Evolutionary conservation across 305 asterid species (phyloP).

Genomic region (Salvia sclarea): DNA sequence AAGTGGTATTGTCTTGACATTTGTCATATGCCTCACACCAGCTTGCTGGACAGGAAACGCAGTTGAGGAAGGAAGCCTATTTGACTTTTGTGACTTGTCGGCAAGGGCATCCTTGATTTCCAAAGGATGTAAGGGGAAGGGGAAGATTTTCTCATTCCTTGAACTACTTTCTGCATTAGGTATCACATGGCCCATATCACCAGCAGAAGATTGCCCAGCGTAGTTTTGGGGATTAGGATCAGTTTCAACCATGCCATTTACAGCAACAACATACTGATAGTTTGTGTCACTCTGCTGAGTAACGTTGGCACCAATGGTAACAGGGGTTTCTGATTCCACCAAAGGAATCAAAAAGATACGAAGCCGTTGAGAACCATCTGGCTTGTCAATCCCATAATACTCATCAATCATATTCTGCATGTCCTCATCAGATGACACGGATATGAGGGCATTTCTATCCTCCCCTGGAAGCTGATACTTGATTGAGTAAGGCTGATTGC

Average conservation of each 20-base stretch:
- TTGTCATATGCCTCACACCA: slow-evolving; percentile 31
- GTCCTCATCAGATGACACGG: slow-evolving; percentile 74
- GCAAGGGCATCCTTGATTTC: slow-evolving; percentile 41
- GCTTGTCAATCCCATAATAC: slow-evolving; percentile 47
- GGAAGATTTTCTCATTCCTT: slow-evolving; percentile 37
- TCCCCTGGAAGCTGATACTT: slow-evolving; percentile 75
- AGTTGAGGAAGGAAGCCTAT: slow-evolving; percentile 37
- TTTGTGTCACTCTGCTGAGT: slow-evolving; percentile 48
- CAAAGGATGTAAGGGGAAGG: slow-evolving; percentile 39
- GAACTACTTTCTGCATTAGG: slow-evolving; percentile 40
- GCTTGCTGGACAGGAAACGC: slow-evolving; percentile 41
- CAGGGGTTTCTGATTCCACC: slow-evolving; percentile 53
- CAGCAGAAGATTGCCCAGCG: slow-evolving; percentile 36
- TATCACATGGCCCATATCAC: slow-evolving; percentile 42
- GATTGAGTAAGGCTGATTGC: slow-evolving; percentile 49
- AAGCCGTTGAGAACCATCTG: slow-evolving; percentile 59
- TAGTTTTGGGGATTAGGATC: slow-evolving; percentile 44
- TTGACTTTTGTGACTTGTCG: slow-evolving; percentile 39
- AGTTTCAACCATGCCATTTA: slow-evolving; percentile 55
- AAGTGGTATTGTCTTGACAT: slow-evolving; percentile 37
- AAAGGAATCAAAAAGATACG: slow-evolving; percentile 61
- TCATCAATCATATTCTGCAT: slow-evolving; percentile 75
- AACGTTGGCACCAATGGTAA: slow-evolving; percentile 38
- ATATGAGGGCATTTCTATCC: slow-evolving; percentile 73
- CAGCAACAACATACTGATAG: slow-evolving; percentile 67